phyloP scores from a whole-genome alignment of 2,329 filamentous ascomycete species.

The Fusarium sp. region DNA sequence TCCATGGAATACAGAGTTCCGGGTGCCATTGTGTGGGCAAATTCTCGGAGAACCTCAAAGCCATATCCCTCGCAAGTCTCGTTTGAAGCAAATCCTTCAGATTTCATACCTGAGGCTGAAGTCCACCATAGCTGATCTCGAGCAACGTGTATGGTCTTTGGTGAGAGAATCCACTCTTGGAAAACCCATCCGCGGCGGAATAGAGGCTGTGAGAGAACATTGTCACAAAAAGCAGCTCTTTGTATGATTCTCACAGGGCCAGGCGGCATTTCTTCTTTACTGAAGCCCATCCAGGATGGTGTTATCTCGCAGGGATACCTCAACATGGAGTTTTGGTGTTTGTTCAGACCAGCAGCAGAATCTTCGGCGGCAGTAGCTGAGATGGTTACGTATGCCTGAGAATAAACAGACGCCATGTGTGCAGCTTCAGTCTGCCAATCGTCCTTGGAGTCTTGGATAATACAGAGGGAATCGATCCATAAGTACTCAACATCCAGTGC shows the following conservation, averaged over 20 bases:
- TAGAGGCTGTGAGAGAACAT: slow-evolving; percentile 28
- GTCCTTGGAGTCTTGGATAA: slow-evolving; percentile 36
- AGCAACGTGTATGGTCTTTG: slow-evolving; percentile 31
- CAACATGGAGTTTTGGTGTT: slow-evolving; percentile 18
- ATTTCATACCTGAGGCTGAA: slow-evolving; percentile 21
- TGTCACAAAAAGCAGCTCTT: slow-evolving; percentile 23
- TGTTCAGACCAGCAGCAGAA: slow-evolving; percentile 25
- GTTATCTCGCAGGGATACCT: slow-evolving; percentile 27
- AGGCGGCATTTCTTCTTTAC: slow-evolving; percentile 4
- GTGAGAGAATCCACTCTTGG: slow-evolving; percentile 36
- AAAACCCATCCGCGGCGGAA: slow-evolving; percentile 36
- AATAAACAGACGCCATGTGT: slow-evolving; percentile 36
- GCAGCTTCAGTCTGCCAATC: slow-evolving; percentile 34
- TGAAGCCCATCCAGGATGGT: slow-evolving; percentile 29
- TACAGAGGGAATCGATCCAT: slow-evolving; percentile 38
- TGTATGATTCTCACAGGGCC: slow-evolving; percentile 27
- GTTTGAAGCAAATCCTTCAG: slow-evolving; percentile 22
- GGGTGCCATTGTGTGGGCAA: slow-evolving; percentile 13
- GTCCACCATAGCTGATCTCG: slow-evolving; percentile 39
- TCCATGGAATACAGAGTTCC: slow-evolving; percentile 20
- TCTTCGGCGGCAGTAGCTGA: slow-evolving; percentile 30
- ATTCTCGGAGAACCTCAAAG: slow-evolving; percentile 18
- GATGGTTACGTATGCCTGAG: slow-evolving; percentile 28
- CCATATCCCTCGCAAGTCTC: slow-evolving; percentile 31
- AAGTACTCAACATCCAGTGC: slow-evolving; percentile 24